These are phyloP conservation scores for Colletotrichum eremochloae DNA, from an alignment of 2,329 filamentous ascomycete genomes.

Conservation along the genomic window DNA sequence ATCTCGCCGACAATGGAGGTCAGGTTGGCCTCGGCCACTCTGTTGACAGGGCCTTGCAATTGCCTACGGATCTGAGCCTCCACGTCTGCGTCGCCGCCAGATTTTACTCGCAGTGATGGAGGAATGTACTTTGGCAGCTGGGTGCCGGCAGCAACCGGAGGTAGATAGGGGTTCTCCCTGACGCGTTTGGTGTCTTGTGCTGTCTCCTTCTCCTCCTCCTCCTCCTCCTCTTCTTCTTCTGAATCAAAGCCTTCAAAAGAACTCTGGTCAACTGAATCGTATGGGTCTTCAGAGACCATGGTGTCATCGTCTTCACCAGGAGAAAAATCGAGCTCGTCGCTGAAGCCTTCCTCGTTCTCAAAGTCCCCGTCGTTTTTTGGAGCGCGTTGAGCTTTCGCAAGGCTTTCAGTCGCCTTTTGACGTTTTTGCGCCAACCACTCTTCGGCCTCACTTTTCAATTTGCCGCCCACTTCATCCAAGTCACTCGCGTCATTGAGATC, in stretches of 20 bases:
- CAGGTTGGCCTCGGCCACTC: slow-evolving; percentile 91
- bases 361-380: slow-evolving; percentile 45
- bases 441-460: slow-evolving; percentile 70
- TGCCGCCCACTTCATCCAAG: slow-evolving; percentile 60
- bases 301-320: slow-evolving; percentile 41
- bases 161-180: slow-evolving; percentile 90
- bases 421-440: slow-evolving; percentile 73
- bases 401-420: slow-evolving; percentile 56
- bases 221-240: slow-evolving; percentile 48
- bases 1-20: slow-evolving; percentile 86
- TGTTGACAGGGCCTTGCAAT: slow-evolving; percentile 90
- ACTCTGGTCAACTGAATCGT: slow-evolving; percentile 49
- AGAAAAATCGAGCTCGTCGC: slow-evolving; percentile 43
- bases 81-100: slow-evolving; percentile 74
- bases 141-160: slow-evolving; percentile 67
- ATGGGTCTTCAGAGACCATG: slow-evolving; percentile 49
- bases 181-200: slow-evolving; percentile 59
- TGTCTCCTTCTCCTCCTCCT: slow-evolving; percentile 48
- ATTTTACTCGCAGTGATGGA: slow-evolving; percentile 79
- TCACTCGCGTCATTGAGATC: slow-evolving; percentile 63
- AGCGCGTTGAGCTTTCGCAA: neutral
- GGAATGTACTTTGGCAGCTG: slow-evolving; percentile 84
- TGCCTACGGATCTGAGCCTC: slow-evolving; percentile 80
- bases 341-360: slow-evolving; percentile 44
- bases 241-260: slow-evolving; percentile 58